Percentiles rank a stretch among this genome's conserved stretches.
phyloP scores from a whole-genome alignment of 768 basidiomycete genomes.

The Boletus coccyginus region DNA sequence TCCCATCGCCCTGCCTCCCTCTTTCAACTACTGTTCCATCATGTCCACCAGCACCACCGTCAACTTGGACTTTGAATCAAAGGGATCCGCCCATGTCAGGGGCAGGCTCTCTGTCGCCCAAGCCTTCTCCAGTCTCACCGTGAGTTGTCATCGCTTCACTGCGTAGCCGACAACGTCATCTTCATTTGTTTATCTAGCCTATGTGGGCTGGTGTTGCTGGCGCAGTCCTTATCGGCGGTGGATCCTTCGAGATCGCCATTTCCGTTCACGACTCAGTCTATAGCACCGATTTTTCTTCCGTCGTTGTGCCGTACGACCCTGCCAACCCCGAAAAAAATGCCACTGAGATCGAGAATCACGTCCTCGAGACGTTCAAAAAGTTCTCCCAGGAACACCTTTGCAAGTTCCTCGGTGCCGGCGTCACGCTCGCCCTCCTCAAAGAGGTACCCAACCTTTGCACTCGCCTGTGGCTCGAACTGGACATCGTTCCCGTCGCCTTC shows the following conservation, averaged over 20 bases:
- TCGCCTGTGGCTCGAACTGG: conserved; percentile 77
- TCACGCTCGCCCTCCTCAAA: conserved; percentile 66
- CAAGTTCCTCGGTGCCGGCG: conserved; percentile 84
- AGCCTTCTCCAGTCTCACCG: conserved; percentile 63
- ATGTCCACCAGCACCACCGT: conserved; percentile 47
- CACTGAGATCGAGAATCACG: conserved; percentile 58
- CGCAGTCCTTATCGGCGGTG: conserved; percentile 53
- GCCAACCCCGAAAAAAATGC: conserved; percentile 54
- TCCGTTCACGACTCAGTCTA: conserved; percentile 86
- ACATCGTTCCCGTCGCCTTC: conserved; percentile 83
- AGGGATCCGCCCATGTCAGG: conserved; percentile 58
- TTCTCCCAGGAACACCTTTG: conserved; percentile 77
- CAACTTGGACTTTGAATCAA: conserved; percentile 55
- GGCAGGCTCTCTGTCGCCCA: conserved; percentile 65
- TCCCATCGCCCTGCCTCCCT: conserved; percentile 13
- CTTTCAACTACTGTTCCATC: conserved; percentile 25
- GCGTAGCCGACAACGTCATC: not conserved
- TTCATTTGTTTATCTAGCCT: conserved; percentile 46
- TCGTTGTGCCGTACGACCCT: conserved; percentile 49
- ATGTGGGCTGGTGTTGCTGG: conserved; percentile 89
- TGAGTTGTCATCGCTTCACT: conserved; percentile 33
- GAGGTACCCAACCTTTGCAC: conserved; percentile 84
- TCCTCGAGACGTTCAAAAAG: conserved; percentile 63
- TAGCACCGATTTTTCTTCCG: conserved; percentile 72
- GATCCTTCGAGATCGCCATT: conserved; percentile 67